These are phyloP conservation scores for Fusarium mexicanum DNA, from an alignment of 2,329 filamentous ascomycete species.

Conservation along the genomic window DNA sequence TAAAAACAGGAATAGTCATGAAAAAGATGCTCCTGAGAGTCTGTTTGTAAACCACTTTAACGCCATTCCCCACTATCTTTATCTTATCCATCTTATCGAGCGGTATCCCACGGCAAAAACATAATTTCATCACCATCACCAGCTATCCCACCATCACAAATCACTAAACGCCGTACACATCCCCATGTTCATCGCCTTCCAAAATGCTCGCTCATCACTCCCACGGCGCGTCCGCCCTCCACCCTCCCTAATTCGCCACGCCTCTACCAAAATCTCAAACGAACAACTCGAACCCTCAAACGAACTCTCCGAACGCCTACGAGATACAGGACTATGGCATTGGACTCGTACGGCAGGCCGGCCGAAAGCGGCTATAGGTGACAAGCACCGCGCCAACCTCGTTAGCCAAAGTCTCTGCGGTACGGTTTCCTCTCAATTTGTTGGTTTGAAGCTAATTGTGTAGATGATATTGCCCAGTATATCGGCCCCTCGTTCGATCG, in stretches of 20 bases:
- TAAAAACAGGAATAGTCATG: background rate
- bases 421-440: conserved; percentile 25
- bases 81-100: conserved; percentile 33
- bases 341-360: background rate
- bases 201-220: conserved; percentile 25
- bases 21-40: background rate
- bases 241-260: background rate
- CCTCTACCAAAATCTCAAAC: background rate
- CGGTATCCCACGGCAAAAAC: conserved; percentile 35
- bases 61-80: background rate
- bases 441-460: background rate
- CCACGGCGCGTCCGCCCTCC: conserved; percentile 3
- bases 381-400: conserved; percentile 60
- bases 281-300: conserved; percentile 12
- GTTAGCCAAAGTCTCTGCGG: conserved; percentile 62
- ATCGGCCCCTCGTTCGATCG: conserved; percentile 74
- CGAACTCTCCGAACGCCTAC: conserved; percentile 37
- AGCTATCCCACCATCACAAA: background rate
- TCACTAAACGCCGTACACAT: too few species aligned
- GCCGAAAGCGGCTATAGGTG: conserved; percentile 29
- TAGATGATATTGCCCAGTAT: conserved; percentile 76
- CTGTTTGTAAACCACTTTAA: background rate
- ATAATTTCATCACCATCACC: conserved; percentile 24
- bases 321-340: conserved; percentile 43
- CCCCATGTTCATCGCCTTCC: conserved; percentile 33